Evolutionary conservation across 2,329 filamentous ascomycete genomes (phyloP).

Genomic region (Bipolaris oryzae): DNA sequence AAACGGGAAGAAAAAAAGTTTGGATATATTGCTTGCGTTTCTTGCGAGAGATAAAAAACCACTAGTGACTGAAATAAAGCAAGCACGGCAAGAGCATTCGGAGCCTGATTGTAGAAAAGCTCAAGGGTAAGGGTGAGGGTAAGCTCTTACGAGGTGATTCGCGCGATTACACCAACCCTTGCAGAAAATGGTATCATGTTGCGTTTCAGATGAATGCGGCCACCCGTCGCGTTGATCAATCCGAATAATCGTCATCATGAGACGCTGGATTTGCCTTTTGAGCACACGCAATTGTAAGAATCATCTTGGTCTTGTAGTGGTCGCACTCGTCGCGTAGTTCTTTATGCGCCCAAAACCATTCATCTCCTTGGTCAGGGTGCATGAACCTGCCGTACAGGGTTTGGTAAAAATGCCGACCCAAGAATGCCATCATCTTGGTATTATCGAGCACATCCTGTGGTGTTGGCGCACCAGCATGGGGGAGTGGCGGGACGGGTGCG

Average conservation of each 20-base stretch:
- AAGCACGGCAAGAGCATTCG: too few species aligned
- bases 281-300: slow-evolving; percentile 35
- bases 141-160: not conserved
- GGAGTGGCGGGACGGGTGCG: slow-evolving; percentile 14
- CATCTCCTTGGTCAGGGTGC: slow-evolving; percentile 24
- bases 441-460: slow-evolving; percentile 29
- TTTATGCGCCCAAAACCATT: slow-evolving; percentile 36
- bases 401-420: slow-evolving; percentile 36
- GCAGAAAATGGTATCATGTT: not conserved
- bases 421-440: slow-evolving; percentile 34
- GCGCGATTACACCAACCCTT: not conserved
- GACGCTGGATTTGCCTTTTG: slow-evolving; percentile 21
- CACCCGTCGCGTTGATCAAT: slow-evolving; percentile 12
- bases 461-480: slow-evolving; percentile 15
- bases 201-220: not conserved
- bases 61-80: too few species aligned
- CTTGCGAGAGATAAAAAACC: too few species aligned
- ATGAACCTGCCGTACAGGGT: slow-evolving; percentile 31
- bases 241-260: slow-evolving; percentile 25
- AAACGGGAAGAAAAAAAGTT: too few species aligned
- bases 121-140: too few species aligned
- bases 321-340: slow-evolving; percentile 33
- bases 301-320: slow-evolving; percentile 34
- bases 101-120: too few species aligned
- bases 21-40: too few species aligned